phyloP scores from a whole-genome alignment of 2,329 filamentous ascomycete genomes.

The Tolypocladium tropicale region DNA sequence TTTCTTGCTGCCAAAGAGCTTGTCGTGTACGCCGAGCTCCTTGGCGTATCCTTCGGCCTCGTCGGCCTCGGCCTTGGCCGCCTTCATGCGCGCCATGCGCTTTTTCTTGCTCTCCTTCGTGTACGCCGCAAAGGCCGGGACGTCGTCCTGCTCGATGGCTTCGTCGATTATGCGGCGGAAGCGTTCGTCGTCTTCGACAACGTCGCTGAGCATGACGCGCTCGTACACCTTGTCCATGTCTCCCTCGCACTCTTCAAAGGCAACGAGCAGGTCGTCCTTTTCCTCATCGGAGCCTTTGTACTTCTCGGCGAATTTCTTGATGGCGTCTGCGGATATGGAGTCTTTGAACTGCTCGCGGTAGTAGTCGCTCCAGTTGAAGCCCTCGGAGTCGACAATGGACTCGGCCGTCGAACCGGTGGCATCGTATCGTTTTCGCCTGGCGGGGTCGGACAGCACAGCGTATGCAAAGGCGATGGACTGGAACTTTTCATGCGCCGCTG shows the following conservation, averaged over 20 bases:
- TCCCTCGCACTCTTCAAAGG: slow-evolving; percentile 65
- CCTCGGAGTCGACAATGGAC: slow-evolving; percentile 63
- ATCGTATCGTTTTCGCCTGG: slow-evolving; percentile 78
- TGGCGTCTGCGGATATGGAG: slow-evolving; percentile 61
- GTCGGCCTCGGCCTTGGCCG: slow-evolving; percentile 54
- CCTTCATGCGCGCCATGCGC: slow-evolving; percentile 46
- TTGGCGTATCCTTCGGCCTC: slow-evolving; percentile 69
- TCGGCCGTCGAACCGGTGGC: slow-evolving; percentile 82
- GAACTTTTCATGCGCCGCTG: slow-evolving; percentile 68
- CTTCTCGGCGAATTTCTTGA: slow-evolving; percentile 62
- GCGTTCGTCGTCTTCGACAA: slow-evolving; percentile 73
- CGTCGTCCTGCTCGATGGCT: slow-evolving; percentile 62
- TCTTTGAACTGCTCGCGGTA: slow-evolving; percentile 78
- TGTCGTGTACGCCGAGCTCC: slow-evolving; percentile 64
- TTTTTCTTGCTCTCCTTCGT: slow-evolving; percentile 61
- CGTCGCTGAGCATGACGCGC: slow-evolving; percentile 75
- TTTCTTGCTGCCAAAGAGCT: slow-evolving; percentile 48
- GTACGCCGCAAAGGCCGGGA: slow-evolving; percentile 59
- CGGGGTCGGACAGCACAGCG: slow-evolving; percentile 76
- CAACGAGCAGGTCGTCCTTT: slow-evolving; percentile 61
- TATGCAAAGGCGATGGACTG: slow-evolving; percentile 91
- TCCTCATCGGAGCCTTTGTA: slow-evolving; percentile 89
- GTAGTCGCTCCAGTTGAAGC: slow-evolving; percentile 85
- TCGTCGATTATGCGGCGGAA: slow-evolving; percentile 73
- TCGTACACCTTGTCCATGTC: slow-evolving; percentile 71